phyloP scores from a whole-genome alignment of 2,329 filamentous ascomycete species.

The Leptographium procerum region DNA sequence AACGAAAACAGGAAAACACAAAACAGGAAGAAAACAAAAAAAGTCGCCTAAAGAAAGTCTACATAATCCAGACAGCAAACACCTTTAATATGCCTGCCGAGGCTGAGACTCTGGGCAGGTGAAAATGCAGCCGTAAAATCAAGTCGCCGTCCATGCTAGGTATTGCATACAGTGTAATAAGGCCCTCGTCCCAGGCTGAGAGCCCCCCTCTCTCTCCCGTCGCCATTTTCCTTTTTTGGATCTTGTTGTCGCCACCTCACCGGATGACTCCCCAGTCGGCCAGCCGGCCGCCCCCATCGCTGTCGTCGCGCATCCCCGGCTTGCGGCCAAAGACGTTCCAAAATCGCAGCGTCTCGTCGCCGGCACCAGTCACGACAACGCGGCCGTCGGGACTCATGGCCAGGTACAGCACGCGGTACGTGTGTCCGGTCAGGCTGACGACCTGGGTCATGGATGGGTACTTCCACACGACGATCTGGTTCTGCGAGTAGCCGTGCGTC shows the following conservation, averaged over 20 bases:
- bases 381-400: constrained; percentile 96
- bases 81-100: neutral
- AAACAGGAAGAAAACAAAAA: neutral
- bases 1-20: neutral
- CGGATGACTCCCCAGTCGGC: constrained; percentile 79
- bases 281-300: constrained; percentile 49
- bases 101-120: neutral
- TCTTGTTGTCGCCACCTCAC: constrained; percentile 21
- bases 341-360: constrained; percentile 90
- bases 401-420: constrained; percentile 82
- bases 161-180: too few species aligned
- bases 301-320: constrained; percentile 58
- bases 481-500: constrained; percentile 94
- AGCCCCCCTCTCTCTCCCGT: neutral
- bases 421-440: constrained; percentile 88
- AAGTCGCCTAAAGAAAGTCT: neutral
- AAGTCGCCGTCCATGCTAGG: too few species aligned
- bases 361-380: constrained; percentile 88
- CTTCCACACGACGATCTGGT: constrained; percentile 99
- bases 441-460: constrained; percentile 98
- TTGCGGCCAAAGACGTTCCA: constrained; percentile 93
- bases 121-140: neutral
- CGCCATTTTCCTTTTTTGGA: neutral
- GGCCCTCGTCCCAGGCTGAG: too few species aligned
- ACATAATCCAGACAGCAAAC: neutral